Evolutionary conservation across 768 basidiomycete species (phyloP).

Genomic region (Mrakia frigida): DNA sequence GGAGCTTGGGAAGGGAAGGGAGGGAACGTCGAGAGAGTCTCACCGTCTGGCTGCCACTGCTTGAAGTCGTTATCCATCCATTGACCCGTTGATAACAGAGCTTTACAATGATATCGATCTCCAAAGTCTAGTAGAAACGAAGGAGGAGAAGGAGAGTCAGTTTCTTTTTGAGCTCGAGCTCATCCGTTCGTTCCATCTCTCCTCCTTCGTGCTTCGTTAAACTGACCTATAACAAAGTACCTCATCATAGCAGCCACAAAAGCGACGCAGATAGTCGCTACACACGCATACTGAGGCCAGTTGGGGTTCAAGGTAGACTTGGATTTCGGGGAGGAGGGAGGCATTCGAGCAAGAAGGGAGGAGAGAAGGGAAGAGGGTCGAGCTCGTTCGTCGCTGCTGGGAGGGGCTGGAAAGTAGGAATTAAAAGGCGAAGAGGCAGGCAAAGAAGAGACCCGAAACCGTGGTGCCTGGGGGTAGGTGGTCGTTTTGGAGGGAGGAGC

Average conservation of each 20-base stretch:
- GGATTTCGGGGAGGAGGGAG: conserved; percentile 10
- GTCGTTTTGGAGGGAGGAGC: background rate
- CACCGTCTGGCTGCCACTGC: conserved; percentile 87
- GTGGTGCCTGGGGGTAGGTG: background rate
- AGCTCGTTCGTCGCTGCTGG: background rate
- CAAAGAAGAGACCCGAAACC: background rate
- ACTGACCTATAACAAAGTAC: conserved; percentile 44
- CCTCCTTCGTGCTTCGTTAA: background rate
- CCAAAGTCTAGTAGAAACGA: conserved; percentile 53
- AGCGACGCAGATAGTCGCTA: conserved; percentile 40
- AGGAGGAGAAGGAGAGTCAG: background rate
- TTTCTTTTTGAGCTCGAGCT: background rate
- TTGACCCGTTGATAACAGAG: conserved; percentile 63
- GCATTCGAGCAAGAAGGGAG: background rate
- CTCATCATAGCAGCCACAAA: conserved; percentile 42
- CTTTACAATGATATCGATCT: conserved; percentile 68
- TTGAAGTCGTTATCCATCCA: conserved; percentile 65
- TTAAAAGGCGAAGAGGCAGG: background rate
- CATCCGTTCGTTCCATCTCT: background rate
- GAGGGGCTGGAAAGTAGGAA: background rate
- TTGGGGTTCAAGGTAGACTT: conserved; percentile 40
- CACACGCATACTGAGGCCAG: conserved; percentile 45
- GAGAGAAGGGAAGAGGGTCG: background rate
- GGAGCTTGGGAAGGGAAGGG: conserved; percentile 22
- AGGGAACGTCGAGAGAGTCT: conserved; percentile 34